These are phyloP conservation scores for Cryptococcus sp. DNA, from an alignment of 1,284 basidiomycete species.

Conservation along the genomic window DNA sequence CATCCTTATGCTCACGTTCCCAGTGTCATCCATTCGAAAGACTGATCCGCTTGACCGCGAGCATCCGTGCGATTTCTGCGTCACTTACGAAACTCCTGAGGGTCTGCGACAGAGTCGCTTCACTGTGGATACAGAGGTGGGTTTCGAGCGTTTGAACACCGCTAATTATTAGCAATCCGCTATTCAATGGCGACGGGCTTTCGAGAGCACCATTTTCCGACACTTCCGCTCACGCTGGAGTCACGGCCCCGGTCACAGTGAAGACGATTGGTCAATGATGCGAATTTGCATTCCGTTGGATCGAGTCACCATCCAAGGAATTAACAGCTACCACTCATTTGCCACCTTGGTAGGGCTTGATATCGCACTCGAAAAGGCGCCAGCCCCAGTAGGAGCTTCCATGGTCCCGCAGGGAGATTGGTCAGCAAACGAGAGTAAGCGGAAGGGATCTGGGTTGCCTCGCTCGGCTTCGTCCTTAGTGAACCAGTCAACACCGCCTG, in stretches of 20 bases:
- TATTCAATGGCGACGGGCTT: slow-evolving; percentile 63
- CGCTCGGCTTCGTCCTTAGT: not conserved
- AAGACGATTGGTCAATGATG: slow-evolving; percentile 57
- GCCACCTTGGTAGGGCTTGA: slow-evolving; percentile 47
- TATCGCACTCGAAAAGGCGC: slow-evolving; percentile 22
- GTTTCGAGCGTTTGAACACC: not conserved
- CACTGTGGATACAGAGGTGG: slow-evolving; percentile 63
- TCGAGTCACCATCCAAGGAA: slow-evolving; percentile 52
- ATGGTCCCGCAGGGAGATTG: slow-evolving; percentile 5
- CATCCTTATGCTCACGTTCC: slow-evolving; percentile 3
- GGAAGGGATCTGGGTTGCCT: not conserved
- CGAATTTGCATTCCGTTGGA: slow-evolving; percentile 62
- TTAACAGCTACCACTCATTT: slow-evolving; percentile 51
- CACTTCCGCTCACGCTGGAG: slow-evolving; percentile 37
- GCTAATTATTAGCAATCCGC: slow-evolving; percentile 55
- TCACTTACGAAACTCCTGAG: slow-evolving; percentile 51
- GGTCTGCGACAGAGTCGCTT: slow-evolving; percentile 48
- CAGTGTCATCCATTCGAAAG: slow-evolving; percentile 49
- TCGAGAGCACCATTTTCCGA: slow-evolving; percentile 56
- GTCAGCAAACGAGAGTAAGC: not conserved
- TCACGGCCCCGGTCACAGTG: slow-evolving; percentile 10
- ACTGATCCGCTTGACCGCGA: slow-evolving; percentile 57
- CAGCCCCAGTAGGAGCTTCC: slow-evolving; percentile 1
- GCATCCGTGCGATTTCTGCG: slow-evolving; percentile 55
- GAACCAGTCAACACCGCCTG: not conserved